A percentile compares a stretch with the other conserved stretches of the same genome.
Evolutionary conservation across 495 filamentous ascomycete species (phyloP).

Genomic region (Podospora tetraspora): DNA sequence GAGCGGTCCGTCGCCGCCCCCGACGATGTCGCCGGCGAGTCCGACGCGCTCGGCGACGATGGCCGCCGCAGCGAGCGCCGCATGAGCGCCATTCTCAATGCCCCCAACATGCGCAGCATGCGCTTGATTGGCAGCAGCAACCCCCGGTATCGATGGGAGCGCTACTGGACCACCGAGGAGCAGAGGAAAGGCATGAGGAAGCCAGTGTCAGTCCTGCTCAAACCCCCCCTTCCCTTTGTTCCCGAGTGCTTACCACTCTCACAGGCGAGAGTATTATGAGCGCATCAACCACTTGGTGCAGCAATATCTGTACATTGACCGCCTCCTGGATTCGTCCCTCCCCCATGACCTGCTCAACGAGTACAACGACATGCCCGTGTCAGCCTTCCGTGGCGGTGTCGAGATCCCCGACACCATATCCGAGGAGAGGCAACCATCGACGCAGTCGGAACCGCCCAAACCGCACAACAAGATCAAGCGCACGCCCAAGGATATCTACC

Average conservation of each 20-base stretch:
- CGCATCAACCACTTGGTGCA: conserved; percentile 76
- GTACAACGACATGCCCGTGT: conserved; percentile 55
- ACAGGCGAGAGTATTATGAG: conserved; percentile 72
- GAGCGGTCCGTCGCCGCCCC: conserved; percentile 24
- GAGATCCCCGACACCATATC: conserved; percentile 54
- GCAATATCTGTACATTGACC: conserved; percentile 86
- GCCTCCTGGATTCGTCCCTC: conserved; percentile 81
- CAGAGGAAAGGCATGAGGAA: conserved; percentile 61
- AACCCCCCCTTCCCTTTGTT: background rate
- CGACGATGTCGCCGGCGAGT: conserved; percentile 4
- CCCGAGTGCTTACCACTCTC: conserved; percentile 4
- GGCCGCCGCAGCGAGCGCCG: conserved; percentile 44
- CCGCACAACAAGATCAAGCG: conserved; percentile 48
- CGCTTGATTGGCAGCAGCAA: conserved; percentile 72
- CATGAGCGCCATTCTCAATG: conserved; percentile 51
- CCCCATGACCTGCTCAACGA: conserved; percentile 84
- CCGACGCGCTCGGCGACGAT: conserved; percentile 23
- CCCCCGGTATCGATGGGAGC: conserved; percentile 68
- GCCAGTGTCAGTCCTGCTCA: conserved; percentile 43
- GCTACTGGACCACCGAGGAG: conserved; percentile 66
- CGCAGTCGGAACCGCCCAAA: background rate
- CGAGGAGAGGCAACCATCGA: conserved; percentile 36
- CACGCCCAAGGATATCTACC: conserved; percentile 76
- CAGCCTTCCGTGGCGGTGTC: conserved; percentile 34
- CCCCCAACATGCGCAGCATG: conserved; percentile 70